Evolutionary conservation across 2,329 filamentous ascomycete genomes (phyloP).

Genomic region (Botrytis aclada): DNA sequence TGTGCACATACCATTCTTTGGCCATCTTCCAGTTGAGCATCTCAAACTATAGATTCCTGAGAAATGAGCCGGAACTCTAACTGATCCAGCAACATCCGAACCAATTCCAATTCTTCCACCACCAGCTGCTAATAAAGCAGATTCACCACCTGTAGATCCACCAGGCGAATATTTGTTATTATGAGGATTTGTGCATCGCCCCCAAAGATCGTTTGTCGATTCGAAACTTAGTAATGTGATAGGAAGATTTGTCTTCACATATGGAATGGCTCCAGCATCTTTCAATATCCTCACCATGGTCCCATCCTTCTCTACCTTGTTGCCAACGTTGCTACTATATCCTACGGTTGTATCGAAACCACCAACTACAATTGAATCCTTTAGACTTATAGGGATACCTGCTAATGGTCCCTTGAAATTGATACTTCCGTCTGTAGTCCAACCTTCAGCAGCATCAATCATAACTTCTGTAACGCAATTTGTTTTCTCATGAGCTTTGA

Average conservation of each 20-base stretch:
- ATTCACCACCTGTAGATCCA: constrained; percentile 71
- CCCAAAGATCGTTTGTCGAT: constrained; percentile 67
- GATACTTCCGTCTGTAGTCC: constrained; percentile 55
- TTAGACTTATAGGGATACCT: constrained; percentile 82
- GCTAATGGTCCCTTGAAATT: constrained; percentile 81
- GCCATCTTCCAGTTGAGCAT: constrained; percentile 88
- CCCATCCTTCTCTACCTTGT: constrained; percentile 75
- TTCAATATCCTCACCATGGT: constrained; percentile 73
- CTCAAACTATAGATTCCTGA: constrained; percentile 83
- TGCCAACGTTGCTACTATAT: constrained; percentile 69
- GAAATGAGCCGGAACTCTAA: constrained; percentile 83
- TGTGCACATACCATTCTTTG: constrained; percentile 77
- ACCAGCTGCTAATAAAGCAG: constrained; percentile 74
- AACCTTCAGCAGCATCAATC: constrained; percentile 72
- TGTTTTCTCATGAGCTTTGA: constrained; percentile 80
- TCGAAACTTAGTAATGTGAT: constrained; percentile 56
- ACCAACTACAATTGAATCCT: constrained; percentile 74
- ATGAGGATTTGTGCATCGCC: constrained; percentile 77
- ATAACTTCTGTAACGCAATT: constrained; percentile 90
- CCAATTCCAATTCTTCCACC: constrained; percentile 85
- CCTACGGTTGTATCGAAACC: constrained; percentile 84
- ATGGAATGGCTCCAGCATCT: constrained; percentile 83
- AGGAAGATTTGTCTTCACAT: constrained; percentile 89
- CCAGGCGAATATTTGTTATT: constrained; percentile 82
- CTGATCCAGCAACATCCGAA: constrained; percentile 82